A percentile compares a stretch with the other conserved stretches of the same genome.
Conservation (phyloP, 2,329 filamentous ascomycete species). For the Alternaria arborescens region DNA sequence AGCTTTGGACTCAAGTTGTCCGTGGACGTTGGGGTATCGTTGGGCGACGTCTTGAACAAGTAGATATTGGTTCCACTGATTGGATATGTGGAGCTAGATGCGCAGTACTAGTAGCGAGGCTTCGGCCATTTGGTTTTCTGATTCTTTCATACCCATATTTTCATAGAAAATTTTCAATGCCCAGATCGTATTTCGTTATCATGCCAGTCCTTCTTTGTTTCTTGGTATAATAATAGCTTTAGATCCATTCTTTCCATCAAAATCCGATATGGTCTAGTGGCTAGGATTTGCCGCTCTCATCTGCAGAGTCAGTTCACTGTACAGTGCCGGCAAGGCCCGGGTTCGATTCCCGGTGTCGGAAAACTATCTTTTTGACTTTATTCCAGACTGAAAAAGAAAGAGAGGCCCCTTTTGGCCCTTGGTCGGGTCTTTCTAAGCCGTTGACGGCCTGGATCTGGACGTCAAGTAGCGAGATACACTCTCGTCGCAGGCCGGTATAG, state of each 20-base stretch:
- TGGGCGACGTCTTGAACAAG: neutral
- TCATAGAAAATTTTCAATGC: neutral
- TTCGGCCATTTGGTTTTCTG: neutral
- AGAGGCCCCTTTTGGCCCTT: neutral
- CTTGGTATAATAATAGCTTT: neutral
- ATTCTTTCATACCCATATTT: neutral
- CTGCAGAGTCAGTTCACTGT: conserved; percentile 6
- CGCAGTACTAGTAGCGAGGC: neutral
- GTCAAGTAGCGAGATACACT: no score
- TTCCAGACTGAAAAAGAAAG: no score
- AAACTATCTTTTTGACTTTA: neutral
- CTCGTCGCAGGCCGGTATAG: no score
- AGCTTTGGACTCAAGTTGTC: conserved; percentile 14
- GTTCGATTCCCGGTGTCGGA: conserved; percentile 8
- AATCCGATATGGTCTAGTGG: conserved; percentile 6
- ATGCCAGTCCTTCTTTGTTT: neutral
- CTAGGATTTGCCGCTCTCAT: conserved; percentile 8
- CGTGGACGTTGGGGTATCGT: neutral
- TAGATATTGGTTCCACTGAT: neutral
- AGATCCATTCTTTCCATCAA: neutral
- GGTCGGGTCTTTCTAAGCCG: no score
- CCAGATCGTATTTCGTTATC: no score
- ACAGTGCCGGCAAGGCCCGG: conserved; percentile 6
- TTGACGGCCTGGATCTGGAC: no score
- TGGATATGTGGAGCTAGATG: neutral